Conservation (phyloP, 192 early-diverging fungal genomes). For the Mortierella antarctica region DNA sequence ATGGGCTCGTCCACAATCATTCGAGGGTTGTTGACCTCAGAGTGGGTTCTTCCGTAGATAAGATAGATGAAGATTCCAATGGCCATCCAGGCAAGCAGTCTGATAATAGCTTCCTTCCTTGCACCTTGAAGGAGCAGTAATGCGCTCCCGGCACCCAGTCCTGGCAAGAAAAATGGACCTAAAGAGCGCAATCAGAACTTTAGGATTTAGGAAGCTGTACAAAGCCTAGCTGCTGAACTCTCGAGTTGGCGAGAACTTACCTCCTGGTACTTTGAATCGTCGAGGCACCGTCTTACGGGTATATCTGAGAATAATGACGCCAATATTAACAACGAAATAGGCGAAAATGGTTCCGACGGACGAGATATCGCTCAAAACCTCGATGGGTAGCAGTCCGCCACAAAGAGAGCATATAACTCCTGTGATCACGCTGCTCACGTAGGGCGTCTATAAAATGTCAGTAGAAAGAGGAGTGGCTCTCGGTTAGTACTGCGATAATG, state of each 20-base stretch:
- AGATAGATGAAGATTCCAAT: slow-evolving; percentile 81
- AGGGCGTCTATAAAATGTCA: slow-evolving; percentile 71
- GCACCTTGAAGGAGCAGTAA: slow-evolving; percentile 77
- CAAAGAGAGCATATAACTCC: slow-evolving; percentile 74
- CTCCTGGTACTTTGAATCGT: slow-evolving; percentile 80
- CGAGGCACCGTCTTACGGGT: slow-evolving; percentile 76
- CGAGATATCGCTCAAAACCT: slow-evolving; percentile 86
- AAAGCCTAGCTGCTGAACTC: background rate
- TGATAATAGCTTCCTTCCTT: slow-evolving; percentile 70
- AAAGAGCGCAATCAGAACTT: background rate
- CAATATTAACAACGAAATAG: slow-evolving; percentile 86
- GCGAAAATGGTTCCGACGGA: slow-evolving; percentile 89
- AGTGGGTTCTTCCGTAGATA: slow-evolving; percentile 72
- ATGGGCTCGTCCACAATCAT: slow-evolving; percentile 33
- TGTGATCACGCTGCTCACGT: slow-evolving; percentile 73
- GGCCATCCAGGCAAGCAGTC: slow-evolving; percentile 82
- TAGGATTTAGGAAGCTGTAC: background rate
- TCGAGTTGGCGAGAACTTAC: slow-evolving; percentile 7
- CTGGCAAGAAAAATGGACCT: slow-evolving; percentile 71
- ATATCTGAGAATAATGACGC: slow-evolving; percentile 80
- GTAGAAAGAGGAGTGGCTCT: no score
- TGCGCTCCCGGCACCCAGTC: slow-evolving; percentile 67
- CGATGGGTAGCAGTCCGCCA: slow-evolving; percentile 82
- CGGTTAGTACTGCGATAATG: no score
- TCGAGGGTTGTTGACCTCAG: slow-evolving; percentile 55